Conservation (phyloP, 225 moss, liverwort and hornwort genomes). For the Neckera pumila region DNA sequence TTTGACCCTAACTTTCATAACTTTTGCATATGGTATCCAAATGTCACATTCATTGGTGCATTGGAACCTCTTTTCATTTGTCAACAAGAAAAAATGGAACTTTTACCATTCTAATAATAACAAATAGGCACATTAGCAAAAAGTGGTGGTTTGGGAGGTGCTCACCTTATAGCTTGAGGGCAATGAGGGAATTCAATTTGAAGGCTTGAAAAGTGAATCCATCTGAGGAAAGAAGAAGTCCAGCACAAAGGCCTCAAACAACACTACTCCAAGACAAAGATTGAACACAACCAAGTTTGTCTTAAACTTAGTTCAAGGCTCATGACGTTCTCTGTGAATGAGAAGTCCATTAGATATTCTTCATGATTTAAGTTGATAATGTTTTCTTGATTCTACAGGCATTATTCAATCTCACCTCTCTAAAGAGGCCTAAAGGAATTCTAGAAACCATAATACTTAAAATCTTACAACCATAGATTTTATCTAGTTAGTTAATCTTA, state of each 20-base stretch:
- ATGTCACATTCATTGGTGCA: too few relatives aligned
- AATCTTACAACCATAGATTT: not conserved
- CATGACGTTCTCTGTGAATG: fast-evolving
- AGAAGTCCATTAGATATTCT: too few relatives aligned
- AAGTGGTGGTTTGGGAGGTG: too few relatives aligned
- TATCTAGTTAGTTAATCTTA: not conserved
- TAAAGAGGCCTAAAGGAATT: fast-evolving
- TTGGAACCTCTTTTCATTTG: too few relatives aligned
- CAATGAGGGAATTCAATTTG: not conserved
- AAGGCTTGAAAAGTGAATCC: not conserved
- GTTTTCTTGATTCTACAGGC: not conserved
- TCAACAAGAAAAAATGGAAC: too few relatives aligned
- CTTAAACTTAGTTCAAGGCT: not conserved
- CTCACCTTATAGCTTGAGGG: fast-evolving
- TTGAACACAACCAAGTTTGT: not conserved
- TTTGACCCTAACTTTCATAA: too few relatives aligned
- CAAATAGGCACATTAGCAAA: too few relatives aligned
- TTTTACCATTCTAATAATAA: too few relatives aligned
- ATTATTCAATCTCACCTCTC: not conserved
- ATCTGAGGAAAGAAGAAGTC: not conserved
- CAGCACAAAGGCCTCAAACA: fast-evolving
- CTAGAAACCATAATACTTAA: not conserved
- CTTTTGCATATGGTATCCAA: too few relatives aligned
- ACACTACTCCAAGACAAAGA: fast-evolving
- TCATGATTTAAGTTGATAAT: not conserved